Base-by-base conservation (phyloP, 345 rosid species). In the Capsella bursapastoris region DNA sequence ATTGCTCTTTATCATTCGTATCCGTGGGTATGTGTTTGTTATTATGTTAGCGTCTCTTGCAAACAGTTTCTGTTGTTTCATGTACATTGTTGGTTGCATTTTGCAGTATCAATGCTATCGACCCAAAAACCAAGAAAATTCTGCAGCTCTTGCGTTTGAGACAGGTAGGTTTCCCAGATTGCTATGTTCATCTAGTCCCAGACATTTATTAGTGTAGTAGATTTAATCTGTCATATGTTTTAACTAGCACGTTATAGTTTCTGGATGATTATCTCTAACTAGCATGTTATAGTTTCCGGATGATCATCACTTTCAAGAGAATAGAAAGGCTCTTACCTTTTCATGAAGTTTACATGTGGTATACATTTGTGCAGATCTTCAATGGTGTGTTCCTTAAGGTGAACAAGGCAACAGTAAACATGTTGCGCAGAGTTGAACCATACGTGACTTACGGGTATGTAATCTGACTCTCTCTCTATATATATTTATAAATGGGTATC, bases 311-410 rank as follows among this genome's bases (percentile, higher is more conserved):
- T 13, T 45, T 2, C 7, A 22, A 8, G 3, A 18, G 10, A 13
- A n/a, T 2, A 57, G 7, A 57, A 12, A 32, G 14, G 4, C 7
- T 38, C 3, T 47, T 58, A 9, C 15, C n/a, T 16, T 52, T 3
- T 31, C 38, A 18, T 12, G n/a, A 63, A 63, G 29, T 32, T 75
- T 4, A 67, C 62, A n/a, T 8, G n/a, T 63, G 37, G 6, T 74
- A 50, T 22, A 55, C 35, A 34, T 34, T 0, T 50, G 41, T 51
- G 40, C 75, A 92, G 92, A 90, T 92, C 68, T 90, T 93, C 76
- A 90, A 90, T 58, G 97, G 98, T 34, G 97, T 90, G 48, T 93
- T 93, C 72, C 87, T 90, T 5, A 92, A 92, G 79, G 96, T 87
- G 61, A 79, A 75, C 76, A 74, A 75, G 63, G 82, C 80, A 64